Base-by-base conservation (phyloP, 257 asterid genomes). In the Solanum tarapatanum region DNA sequence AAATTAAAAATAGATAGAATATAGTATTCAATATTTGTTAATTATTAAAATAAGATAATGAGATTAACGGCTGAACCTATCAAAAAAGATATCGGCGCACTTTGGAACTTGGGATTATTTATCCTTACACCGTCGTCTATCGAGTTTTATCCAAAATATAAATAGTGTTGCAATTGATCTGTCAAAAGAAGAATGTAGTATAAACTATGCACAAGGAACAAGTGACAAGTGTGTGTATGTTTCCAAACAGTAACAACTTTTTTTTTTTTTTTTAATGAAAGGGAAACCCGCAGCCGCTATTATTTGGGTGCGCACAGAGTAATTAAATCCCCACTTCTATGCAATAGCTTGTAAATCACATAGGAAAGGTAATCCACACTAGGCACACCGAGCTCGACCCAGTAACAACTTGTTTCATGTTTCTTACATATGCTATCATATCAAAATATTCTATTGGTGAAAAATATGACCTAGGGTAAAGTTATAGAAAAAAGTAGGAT, bases 291-390 rank as follows among this genome's bases (percentile, higher is more conserved):
- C 3, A 3, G 1, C 0, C 0, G 45, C 13, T 10, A 41, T 41
- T 0, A 0, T 41, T 41, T 41, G 13, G 12, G 1, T 41, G 1
- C 0, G 1, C 45, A 39, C 12, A 10, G 1, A 1, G 9, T 41
- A 41, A n/a, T n/a, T n/a, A 41, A 41, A 41, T 41, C 3, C 0
- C 0, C 45, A 13, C 4, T 41, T 0, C 3, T 41, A 41, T 41
- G 4, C 45, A 41, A 41, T 41, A 41, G 4, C 45, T 41, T 10
- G 13, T 4, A 41, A 41, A 41, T 41, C 1, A 41, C 13, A 41
- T 41, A 41, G 13, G 3, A 41, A 10, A 41, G 13, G 0, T 41
- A 41, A 10, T 10, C 4, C 45, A 4, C 45, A 41, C 45, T 39
- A 39, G 13, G 4, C 13, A 39, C 9, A 1, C 1, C 4, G 4